Conservation (phyloP, 2,329 filamentous ascomycete genomes). For the Penicillium sp. region DNA sequence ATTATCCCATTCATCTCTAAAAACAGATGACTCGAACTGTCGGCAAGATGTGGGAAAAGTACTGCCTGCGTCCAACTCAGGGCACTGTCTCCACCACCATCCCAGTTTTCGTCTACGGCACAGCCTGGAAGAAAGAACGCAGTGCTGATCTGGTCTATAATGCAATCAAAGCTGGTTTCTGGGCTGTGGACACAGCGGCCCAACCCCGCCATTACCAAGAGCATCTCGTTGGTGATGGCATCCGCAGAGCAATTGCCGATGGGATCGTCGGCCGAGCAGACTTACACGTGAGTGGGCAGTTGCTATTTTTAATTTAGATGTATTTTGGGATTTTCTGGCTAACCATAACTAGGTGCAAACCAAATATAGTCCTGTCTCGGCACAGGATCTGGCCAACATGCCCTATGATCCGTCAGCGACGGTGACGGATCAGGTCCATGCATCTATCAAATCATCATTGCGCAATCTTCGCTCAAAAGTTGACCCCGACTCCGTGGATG, state of each 20-base stretch:
- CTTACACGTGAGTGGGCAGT: slow-evolving; percentile 57
- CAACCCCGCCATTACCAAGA: slow-evolving; percentile 79
- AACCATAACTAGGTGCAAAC: slow-evolving; percentile 64
- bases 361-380: slow-evolving; percentile 69
- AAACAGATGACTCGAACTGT: slow-evolving; percentile 24
- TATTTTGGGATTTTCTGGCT: neutral
- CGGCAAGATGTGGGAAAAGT: slow-evolving; percentile 33
- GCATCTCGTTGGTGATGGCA: slow-evolving; percentile 65
- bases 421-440: slow-evolving; percentile 63
- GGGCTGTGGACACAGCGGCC: slow-evolving; percentile 73
- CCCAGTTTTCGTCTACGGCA: slow-evolving; percentile 67
- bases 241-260: slow-evolving; percentile 61
- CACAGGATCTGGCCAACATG: slow-evolving; percentile 61
- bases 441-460: slow-evolving; percentile 68
- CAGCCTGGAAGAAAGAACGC: slow-evolving; percentile 77
- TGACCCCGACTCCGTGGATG: slow-evolving; percentile 32
- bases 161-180: slow-evolving; percentile 69
- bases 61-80: slow-evolving; percentile 29
- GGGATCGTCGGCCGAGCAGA: slow-evolving; percentile 60
- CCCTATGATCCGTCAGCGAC: slow-evolving; percentile 63
- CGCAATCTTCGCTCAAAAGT: slow-evolving; percentile 53
- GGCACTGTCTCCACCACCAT: slow-evolving; percentile 30
- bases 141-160: slow-evolving; percentile 67
- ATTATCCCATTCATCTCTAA: neutral
- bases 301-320: neutral